Conservation (phyloP, 495 filamentous ascomycete genomes). For the Lepraria neglecta region DNA sequence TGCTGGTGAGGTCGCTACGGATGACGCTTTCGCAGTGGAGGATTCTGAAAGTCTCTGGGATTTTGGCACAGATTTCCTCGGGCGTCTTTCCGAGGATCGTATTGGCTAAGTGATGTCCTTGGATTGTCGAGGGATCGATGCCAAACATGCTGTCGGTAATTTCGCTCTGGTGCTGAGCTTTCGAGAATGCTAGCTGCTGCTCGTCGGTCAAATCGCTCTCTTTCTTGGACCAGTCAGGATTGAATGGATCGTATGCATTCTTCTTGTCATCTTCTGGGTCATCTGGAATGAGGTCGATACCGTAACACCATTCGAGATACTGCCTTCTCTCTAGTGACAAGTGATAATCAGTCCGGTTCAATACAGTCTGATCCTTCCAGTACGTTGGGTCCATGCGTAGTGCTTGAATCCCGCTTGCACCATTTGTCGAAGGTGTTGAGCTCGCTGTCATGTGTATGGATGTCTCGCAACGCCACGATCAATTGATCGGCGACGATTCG, state of each 20-base stretch:
- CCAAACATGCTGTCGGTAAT: too few species aligned
- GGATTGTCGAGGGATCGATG: too few species aligned
- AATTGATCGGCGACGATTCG: conserved; percentile 3
- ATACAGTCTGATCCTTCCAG: background rate
- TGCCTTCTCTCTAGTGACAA: background rate
- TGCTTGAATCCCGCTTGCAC: background rate
- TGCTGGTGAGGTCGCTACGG: conserved; percentile 19
- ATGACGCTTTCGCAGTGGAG: conserved; percentile 40
- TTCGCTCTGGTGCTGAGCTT: too few species aligned
- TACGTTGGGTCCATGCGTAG: background rate
- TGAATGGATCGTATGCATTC: too few species aligned
- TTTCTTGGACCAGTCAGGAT: too few species aligned
- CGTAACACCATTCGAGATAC: background rate
- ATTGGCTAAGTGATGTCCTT: too few species aligned
- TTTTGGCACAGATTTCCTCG: too few species aligned
- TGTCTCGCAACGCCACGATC: conserved; percentile 1
- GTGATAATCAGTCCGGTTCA: background rate
- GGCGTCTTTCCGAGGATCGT: too few species aligned
- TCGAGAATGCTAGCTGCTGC: too few species aligned
- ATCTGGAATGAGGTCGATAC: too few species aligned
- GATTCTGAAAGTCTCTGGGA: background rate
- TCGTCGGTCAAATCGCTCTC: too few species aligned
- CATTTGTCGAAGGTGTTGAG: background rate
- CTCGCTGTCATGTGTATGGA: background rate
- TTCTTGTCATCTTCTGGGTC: too few species aligned